Evolutionary conservation across 164 flowering plant species (phyloP).

Genomic region (Brasenia schreberi): DNA sequence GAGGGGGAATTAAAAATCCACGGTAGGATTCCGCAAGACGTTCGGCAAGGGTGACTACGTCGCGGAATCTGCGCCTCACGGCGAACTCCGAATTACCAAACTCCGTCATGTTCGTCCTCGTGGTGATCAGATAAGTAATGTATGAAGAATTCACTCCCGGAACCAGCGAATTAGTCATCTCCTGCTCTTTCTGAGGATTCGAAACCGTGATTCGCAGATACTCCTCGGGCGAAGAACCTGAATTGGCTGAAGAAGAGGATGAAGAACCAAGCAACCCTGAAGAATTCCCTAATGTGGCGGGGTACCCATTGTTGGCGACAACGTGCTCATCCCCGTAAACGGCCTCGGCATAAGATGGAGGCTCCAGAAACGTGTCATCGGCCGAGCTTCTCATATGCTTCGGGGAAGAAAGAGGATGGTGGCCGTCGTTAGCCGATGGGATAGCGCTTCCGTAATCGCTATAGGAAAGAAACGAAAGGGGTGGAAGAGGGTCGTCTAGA

Average conservation of each 20-base stretch:
- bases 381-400: constrained; percentile 3
- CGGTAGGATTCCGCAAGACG: constrained; percentile 61
- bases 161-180: constrained; percentile 50
- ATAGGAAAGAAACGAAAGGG: constrained; percentile 3
- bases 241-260: constrained; percentile 14
- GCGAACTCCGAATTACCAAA: constrained; percentile 26
- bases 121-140: constrained; percentile 59
- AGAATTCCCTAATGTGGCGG: not conserved
- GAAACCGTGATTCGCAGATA: constrained; percentile 63
- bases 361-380: constrained; percentile 18
- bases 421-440: constrained; percentile 27
- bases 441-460: constrained; percentile 32
- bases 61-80: constrained; percentile 67
- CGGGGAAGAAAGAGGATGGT: constrained; percentile 19
- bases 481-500: constrained; percentile 28
- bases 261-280: constrained; percentile 11
- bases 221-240: constrained; percentile 24
- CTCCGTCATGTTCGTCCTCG: constrained; percentile 42
- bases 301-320: constrained; percentile 6
- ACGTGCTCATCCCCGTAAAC: constrained; percentile 20
- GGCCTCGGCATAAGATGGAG: constrained; percentile 37
- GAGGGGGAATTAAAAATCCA: constrained; percentile 69
- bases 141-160: constrained; percentile 54
- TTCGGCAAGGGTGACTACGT: constrained; percentile 71
- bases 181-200: constrained; percentile 71